Conservation (phyloP, 1,284 basidiomycete genomes). For the Coniophora puteana region DNA sequence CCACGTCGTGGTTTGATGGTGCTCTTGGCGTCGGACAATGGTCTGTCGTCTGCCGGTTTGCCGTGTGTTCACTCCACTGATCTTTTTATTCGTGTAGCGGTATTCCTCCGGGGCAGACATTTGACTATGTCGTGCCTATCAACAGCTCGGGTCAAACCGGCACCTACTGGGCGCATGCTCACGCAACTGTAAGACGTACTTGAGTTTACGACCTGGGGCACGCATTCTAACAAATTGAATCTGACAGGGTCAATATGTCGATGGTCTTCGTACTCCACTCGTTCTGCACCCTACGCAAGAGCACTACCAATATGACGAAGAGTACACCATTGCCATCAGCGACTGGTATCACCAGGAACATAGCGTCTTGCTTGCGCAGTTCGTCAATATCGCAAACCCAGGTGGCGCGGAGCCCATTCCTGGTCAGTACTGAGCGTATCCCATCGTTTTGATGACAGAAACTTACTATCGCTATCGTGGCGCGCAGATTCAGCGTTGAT, state of each 20-base stretch:
- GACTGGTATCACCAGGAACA: conserved; percentile 89
- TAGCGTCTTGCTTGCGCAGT: conserved; percentile 56
- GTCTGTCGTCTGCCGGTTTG: conserved; percentile 34
- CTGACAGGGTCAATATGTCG: conserved; percentile 78
- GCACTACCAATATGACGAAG: conserved; percentile 80
- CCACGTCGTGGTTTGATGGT: conserved; percentile 84
- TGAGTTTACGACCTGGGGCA: neutral
- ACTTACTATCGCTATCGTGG: neutral
- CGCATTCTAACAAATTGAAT: neutral
- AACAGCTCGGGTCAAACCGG: conserved; percentile 72
- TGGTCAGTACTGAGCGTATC: conserved; percentile 34
- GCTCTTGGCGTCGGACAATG: conserved; percentile 83
- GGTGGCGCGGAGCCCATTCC: conserved; percentile 88
- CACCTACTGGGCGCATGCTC: conserved; percentile 88
- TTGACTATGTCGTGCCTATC: conserved; percentile 82
- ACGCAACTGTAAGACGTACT: conserved; percentile 43
- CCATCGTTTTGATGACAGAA: neutral
- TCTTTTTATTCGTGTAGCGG: no score
- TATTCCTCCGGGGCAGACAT: conserved; percentile 73
- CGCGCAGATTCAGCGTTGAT: conserved; percentile 72
- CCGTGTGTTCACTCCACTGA: no score
- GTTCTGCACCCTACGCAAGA: conserved; percentile 68
- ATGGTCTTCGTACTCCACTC: conserved; percentile 79
- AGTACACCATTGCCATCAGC: conserved; percentile 81
- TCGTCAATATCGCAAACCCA: conserved; percentile 76